Base-by-base conservation (phyloP, 371 early-diverging fungal genomes). In the Mortierella sp. region DNA sequence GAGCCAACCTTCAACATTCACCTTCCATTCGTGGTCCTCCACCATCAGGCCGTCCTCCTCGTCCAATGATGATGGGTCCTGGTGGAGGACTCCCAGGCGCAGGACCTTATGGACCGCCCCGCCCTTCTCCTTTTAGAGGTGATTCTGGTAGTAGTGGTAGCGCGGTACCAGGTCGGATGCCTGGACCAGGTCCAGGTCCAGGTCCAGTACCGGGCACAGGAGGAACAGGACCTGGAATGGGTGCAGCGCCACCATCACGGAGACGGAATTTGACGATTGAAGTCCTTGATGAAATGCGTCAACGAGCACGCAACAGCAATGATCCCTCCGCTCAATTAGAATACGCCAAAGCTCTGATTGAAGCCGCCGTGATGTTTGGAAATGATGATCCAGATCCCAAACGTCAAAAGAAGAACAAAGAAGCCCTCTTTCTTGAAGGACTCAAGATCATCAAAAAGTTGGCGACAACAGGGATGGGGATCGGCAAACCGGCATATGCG, bases 261-360 rank as follows among this genome's bases (percentile, higher is more conserved):
- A 83, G 80, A 44, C 59, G 72, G 30, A 69, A 59, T 21, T 82
- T 83, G 1, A 86, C 90, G 0, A 56, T 82, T 19, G 91, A 94
- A 43, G 85, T 89, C 12, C 64, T 97, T 44, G 92, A 90, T 56
- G 81, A 84, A 66, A 94, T 92, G 73, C 86, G 96, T 17, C 82
- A 87, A 11, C 91, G 93, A 31, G 94, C 93, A 0, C 90, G 86
- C 66, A 81, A 80, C 17, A 88, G 85, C 57, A 86, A 86, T 42
- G 95, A 97, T 80, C 95, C 95, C 4, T 84, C 75, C 3, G 82
- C 88, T 24, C 89, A 90, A 76, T 82, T 96, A 14, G 92, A 92
- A 51, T 93, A 94, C 79, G 95, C 93, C 24, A 90, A 91, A 61
- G 92, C 89, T 53, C 73, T 93, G 32, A 70, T 93, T 2, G 88